A percentile compares a stretch with the other conserved stretches of the same genome.
phyloP scores from a whole-genome alignment of 208 protist genomes.

The Trypanosoma scelopori region DNA sequence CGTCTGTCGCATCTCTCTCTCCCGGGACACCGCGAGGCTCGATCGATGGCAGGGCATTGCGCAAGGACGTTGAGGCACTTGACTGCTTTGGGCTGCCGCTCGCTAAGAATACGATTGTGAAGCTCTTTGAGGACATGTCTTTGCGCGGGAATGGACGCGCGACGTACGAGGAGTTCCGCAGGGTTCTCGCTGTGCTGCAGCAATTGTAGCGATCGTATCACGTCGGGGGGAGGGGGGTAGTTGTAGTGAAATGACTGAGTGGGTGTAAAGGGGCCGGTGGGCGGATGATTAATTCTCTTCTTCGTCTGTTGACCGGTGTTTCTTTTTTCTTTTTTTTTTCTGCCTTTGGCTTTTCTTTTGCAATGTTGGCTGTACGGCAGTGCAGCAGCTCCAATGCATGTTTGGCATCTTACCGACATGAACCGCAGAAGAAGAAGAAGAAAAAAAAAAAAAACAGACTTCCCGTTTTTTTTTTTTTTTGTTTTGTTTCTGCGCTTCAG shows the following conservation, averaged over 20 bases:
- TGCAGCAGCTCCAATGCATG: background rate
- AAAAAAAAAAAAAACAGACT: no score
- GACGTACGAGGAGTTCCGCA: slow-evolving; percentile 53
- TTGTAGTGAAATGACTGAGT: no score
- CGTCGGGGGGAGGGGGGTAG: no score
- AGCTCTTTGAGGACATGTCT: slow-evolving; percentile 44
- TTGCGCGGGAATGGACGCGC: slow-evolving; percentile 38
- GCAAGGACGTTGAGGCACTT: slow-evolving; percentile 52
- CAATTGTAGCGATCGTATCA: slow-evolving; percentile 35
- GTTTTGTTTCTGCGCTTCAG: no score
- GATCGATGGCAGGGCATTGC: slow-evolving; percentile 34
- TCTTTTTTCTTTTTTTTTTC: slow-evolving; percentile 24
- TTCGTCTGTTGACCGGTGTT: no score
- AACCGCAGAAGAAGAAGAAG: no score
- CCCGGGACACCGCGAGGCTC: slow-evolving; percentile 5
- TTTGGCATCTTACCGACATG: no score
- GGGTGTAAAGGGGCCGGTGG: background rate
- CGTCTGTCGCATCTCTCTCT: background rate
- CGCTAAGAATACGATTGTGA: slow-evolving; percentile 35
- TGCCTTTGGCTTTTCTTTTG: background rate
- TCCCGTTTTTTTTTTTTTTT: no score
- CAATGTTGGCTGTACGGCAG: background rate
- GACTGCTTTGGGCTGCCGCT: slow-evolving; percentile 67
- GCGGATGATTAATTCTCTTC: no score
- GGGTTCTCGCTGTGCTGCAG: slow-evolving; percentile 47